These are phyloP conservation scores for Closterium sp. DNA, from an alignment of 139 green algal genomes.

Conservation along the genomic window DNA sequence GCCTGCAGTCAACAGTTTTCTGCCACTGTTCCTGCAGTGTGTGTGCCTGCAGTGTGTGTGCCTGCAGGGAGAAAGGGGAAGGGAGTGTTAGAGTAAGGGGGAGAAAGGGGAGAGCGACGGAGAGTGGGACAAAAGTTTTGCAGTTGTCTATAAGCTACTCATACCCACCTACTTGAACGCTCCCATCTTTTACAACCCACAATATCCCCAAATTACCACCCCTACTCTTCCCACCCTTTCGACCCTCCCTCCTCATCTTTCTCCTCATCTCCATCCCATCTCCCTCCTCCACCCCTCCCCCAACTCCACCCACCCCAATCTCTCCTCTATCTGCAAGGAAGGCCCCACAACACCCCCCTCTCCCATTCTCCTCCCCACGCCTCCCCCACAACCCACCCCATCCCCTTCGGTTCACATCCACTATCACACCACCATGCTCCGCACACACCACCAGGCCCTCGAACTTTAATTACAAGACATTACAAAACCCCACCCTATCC, in stretches of 20 bases:
- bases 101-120: not conserved
- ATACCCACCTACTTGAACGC: too few relatives aligned
- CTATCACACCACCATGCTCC: constrained; percentile 30
- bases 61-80: not conserved
- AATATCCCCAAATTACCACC: not conserved
- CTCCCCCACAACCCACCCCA: not conserved
- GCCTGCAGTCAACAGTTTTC: too few relatives aligned
- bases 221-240: not conserved
- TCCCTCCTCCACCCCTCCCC: not conserved
- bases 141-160: not conserved
- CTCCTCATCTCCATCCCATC: too few relatives aligned
- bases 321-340: too few relatives aligned
- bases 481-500: not conserved
- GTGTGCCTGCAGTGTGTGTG: not conserved
- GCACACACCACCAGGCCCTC: constrained; percentile 34
- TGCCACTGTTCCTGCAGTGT: too few relatives aligned
- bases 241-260: too few relatives aligned
- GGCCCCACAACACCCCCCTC: too few relatives aligned
- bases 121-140: not conserved
- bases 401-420: constrained; percentile 30
- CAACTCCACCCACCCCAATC: not conserved
- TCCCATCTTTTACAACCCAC: not conserved
- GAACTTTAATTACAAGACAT: too few relatives aligned
- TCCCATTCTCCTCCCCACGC: not conserved
- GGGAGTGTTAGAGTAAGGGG: not conserved